Base-by-base conservation (phyloP, 2,329 filamentous ascomycete species). In the Xylariaceae sp. region DNA sequence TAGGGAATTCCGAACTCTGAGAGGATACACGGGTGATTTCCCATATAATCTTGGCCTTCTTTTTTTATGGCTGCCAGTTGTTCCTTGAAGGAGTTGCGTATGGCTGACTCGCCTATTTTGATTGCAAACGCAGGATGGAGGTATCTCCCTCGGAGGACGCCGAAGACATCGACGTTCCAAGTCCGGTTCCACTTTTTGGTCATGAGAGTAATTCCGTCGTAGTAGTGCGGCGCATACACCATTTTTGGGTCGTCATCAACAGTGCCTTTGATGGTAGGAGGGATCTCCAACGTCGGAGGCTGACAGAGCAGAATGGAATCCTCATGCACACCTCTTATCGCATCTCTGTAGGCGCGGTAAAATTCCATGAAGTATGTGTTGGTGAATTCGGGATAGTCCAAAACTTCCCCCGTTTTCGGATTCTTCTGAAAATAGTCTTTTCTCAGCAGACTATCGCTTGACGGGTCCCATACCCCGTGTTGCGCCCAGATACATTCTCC, bases 121-220 rank as follows among this genome's bases (percentile, higher is more conserved):
- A 99, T 87, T 3, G 90, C 94, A 67, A 99, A 92, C 0, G 89
- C 89, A 9, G 94, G 94, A 27, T 87, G 88, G 62, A 88, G 77
- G 67, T 99, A 99, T 61, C 86, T 87, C 9, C 94, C 94, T 45
- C 94, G 86, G 43, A 99, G 76, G 11, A 99, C 83, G 2, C 94
- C 94, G 49, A 99, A 84, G 3, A 99, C 89, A 68, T 99, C 94
- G 6, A 99, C 88, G 63, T 99, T 99, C 88, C 94, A 99, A 12
- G 87, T 85, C 40, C 91, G 87, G 68, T 97, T 99, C 94, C 94
- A 99, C 71, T 96, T 95, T 73, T 99, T 99, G 9, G 90, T 97
- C 80, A 99, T 88, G 3, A 99, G 78, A 0, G 94, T 99, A 53
- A 99, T 87, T 8, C 94, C 94, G 64, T 99, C 94, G 70, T 99